Conservation (phyloP, 2,329 filamentous ascomycete genomes). For the Elsinoe batatas region DNA sequence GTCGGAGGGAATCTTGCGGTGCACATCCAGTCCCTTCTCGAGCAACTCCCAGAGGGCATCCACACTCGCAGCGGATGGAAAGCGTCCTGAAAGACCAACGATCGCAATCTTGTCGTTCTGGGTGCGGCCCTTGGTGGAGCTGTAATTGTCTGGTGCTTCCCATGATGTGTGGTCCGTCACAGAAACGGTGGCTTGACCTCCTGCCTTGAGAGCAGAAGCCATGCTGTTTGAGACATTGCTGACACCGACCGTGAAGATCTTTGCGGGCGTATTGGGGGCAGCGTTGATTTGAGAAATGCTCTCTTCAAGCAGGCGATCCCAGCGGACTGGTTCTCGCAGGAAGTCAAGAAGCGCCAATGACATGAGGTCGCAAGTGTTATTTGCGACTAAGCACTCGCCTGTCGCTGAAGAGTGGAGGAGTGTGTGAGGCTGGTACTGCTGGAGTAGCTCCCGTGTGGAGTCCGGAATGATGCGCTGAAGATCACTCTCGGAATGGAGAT, state of each 20-base stretch:
- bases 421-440: constrained; percentile 33
- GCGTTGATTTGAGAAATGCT: constrained; percentile 38
- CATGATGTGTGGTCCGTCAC: constrained; percentile 38
- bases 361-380: constrained; percentile 37
- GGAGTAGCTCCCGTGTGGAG: constrained; percentile 31
- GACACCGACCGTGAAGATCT: constrained; percentile 41
- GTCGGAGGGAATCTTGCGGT: constrained; percentile 56
- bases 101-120: constrained; percentile 68
- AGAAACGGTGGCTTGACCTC: constrained; percentile 35
- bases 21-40: constrained; percentile 64
- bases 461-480: constrained; percentile 42
- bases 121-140: constrained; percentile 32
- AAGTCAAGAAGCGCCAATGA: constrained; percentile 37
- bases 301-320: constrained; percentile 41
- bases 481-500: constrained; percentile 43
- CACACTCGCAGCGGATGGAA: constrained; percentile 61
- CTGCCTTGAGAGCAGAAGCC: constrained; percentile 44
- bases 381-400: constrained; percentile 37
- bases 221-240: constrained; percentile 47
- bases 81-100: constrained; percentile 71
- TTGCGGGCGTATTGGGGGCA: constrained; percentile 31
- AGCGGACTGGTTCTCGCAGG: constrained; percentile 38
- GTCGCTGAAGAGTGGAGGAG: constrained; percentile 39
- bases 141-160: constrained; percentile 24
- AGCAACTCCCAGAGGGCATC: constrained; percentile 68